Evolutionary conservation across 2,329 filamentous ascomycete species (phyloP), one percentile per base, ranked within the genome.

Genomic region (Mariannaea elegans): DNA sequence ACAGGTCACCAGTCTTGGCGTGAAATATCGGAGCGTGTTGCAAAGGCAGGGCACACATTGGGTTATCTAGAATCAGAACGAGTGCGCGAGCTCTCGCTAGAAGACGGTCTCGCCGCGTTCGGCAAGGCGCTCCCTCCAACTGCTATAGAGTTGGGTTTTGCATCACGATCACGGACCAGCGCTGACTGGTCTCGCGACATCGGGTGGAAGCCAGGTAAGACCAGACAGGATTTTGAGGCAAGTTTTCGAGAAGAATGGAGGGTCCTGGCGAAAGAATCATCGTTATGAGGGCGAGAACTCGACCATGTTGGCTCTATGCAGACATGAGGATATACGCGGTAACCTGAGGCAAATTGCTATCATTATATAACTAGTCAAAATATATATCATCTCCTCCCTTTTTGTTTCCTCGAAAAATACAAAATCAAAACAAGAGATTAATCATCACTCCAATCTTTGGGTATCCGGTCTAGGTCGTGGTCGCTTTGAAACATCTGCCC

Each of bases 1-100:
- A 78, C 75, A 1, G 79, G 78, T 0, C 68, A 67, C 3, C 73
- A 79, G 61, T 71, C 70, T 1, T 83, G 80, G 80, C 65, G 61
- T 10, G 73, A 77, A 6, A 59, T 81, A 4, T 72, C 76, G 2
- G 64, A 76, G 32, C 62, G 66, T 2, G 71, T 81, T 5, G 78
- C 73, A 0, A 69, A 73, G 2, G 73, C 71, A 2, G 74, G 73
- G 2, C 61, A 67, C 9, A 66, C 67, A 21, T 62, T 73, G 3
- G 76, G 76, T 1, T 61, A 59, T 9, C 59, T 82, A 34, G 56
- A 70, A 27, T 71, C 72, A 3, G 58, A 60, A 1, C 56, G 71
- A 14, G 66, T 76, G 2, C 63, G 67, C 14, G 62, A 61, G 13
- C 55, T 77, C 12, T 50, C 56, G 1, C 59, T 79, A 16, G 50